Evolutionary conservation across 2,329 filamentous ascomycete species (phyloP).

Genomic region (Aspergillus uvarum): DNA sequence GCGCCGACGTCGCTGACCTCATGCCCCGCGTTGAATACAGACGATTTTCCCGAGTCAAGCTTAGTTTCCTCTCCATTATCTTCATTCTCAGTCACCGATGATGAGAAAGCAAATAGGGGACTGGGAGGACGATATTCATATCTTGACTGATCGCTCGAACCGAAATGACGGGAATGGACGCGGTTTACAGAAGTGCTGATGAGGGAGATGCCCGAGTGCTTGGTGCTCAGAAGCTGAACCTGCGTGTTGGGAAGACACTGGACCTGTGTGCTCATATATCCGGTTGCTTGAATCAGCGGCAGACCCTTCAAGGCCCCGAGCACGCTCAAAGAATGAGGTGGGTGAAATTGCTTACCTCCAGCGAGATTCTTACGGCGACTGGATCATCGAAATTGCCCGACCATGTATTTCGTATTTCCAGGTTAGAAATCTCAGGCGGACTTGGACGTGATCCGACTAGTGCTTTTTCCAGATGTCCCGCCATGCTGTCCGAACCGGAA

Average conservation of each 20-base stretch:
- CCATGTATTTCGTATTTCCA: constrained; percentile 36
- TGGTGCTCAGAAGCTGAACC: constrained; percentile 24
- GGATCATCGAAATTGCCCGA: constrained; percentile 25
- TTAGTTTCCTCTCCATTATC: not conserved
- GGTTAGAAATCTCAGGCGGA: constrained; percentile 24
- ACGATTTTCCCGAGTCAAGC: not conserved
- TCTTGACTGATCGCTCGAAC: constrained; percentile 6
- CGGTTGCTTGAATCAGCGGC: not conserved
- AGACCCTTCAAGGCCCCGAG: not conserved
- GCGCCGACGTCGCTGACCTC: not conserved
- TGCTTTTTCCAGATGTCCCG: not conserved
- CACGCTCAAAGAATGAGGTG: not conserved
- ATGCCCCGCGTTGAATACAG: not conserved
- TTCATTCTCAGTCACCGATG: not conserved
- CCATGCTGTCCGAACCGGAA: constrained; percentile 3
- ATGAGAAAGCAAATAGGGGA: constrained; percentile 21
- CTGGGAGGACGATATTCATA: constrained; percentile 13
- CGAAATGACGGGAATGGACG: constrained; percentile 6
- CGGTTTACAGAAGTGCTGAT: constrained; percentile 14
- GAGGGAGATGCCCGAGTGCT: constrained; percentile 12
- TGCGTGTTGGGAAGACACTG: constrained; percentile 23
- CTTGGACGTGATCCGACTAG: not conserved
- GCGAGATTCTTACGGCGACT: constrained; percentile 26
- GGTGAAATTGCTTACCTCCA: constrained; percentile 31
- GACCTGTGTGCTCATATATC: constrained; percentile 19